Conservation (phyloP, 192 early-diverging fungal genomes). For the Fimicolochytrium jonesii region DNA sequence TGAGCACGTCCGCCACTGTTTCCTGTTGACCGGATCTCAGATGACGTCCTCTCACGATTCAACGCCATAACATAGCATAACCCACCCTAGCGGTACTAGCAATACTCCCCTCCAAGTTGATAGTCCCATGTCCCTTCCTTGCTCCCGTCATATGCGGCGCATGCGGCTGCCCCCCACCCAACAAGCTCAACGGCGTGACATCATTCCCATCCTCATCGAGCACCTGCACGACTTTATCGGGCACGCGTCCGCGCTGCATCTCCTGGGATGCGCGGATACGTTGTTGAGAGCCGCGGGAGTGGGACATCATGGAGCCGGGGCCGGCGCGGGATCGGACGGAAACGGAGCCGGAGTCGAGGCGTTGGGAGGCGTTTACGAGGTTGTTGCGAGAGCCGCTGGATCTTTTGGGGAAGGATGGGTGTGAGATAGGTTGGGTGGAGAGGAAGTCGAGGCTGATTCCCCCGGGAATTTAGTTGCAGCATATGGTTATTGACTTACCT, state of each 20-base stretch:
- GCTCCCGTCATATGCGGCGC: background rate
- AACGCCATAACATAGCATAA: background rate
- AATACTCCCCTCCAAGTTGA: conserved; percentile 22
- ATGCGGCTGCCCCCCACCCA: too few species aligned
- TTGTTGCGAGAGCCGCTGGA: conserved; percentile 1
- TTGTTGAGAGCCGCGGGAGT: conserved; percentile 8
- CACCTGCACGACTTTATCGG: conserved; percentile 26
- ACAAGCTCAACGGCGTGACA: conserved; percentile 51
- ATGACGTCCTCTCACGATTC: background rate
- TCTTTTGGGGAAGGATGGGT: too few species aligned
- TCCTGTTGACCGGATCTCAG: conserved; percentile 27
- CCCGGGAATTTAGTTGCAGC: too few species aligned
- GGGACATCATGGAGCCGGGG: background rate
- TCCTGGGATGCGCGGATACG: conserved; percentile 17
- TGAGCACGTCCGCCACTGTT: conserved; percentile 47
- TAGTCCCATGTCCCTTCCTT: conserved; percentile 17
- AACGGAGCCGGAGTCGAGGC: conserved; percentile 6
- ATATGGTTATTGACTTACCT: too few species aligned
- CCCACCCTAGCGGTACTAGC: conserved; percentile 27
- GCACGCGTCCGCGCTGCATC: conserved; percentile 5
- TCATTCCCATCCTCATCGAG: conserved; percentile 57
- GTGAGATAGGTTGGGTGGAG: too few species aligned
- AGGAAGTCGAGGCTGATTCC: too few species aligned
- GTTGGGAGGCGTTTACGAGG: background rate
- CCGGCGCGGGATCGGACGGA: conserved; percentile 5